Base-by-base conservation (phyloP, 2,329 filamentous ascomycete genomes). In the Blastomyces parvus region DNA sequence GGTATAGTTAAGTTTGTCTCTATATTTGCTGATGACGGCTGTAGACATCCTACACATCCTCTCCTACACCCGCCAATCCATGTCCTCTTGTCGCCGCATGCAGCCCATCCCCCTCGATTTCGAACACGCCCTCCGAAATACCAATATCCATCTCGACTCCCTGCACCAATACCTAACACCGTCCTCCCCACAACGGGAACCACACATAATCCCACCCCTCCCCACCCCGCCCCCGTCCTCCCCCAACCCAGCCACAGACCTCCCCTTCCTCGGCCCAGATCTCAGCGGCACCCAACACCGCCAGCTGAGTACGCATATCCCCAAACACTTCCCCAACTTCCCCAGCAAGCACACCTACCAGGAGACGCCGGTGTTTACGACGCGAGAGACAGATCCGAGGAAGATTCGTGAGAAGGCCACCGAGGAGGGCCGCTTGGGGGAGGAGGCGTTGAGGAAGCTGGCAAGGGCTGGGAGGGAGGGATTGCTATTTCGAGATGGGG, bases 311-410 rank as follows among this genome's bases (percentile, higher is more conserved):
- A 70, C 74, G 22, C 85, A 85, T 70, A 83, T 87, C 63, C 84
- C 85, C 1, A 74, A 76, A 59, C 83, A 87, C 65, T 84, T 88
- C 64, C 86, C 86, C 1, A 74, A 80, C 27, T 82, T 87, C 50
- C 86, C 86, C 8, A 84, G 84, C 59, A 82, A 81, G 70, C 86
- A 88, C 71, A 86, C 86, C 0, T 88, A 85, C 75, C 82, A 81
- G 67, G 74, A 81, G 33, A 87, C 85, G 1, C 77, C 83, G 0
- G 82, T 87, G 3, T 86, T 81, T 65, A 81, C 82, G 0, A 73
- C 81, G 48, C 80, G 85, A 64, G 84, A 87, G 66, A 81, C 77
- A 42, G 85, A 88, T 67, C 81, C 84, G 2, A 77, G 84, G 46
- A 81, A 79, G 66, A 83, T 87, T 57, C 76, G 84, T 46, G 86